Conservation (phyloP, 1,284 basidiomycete genomes). For the Amylostereum chailletii region DNA sequence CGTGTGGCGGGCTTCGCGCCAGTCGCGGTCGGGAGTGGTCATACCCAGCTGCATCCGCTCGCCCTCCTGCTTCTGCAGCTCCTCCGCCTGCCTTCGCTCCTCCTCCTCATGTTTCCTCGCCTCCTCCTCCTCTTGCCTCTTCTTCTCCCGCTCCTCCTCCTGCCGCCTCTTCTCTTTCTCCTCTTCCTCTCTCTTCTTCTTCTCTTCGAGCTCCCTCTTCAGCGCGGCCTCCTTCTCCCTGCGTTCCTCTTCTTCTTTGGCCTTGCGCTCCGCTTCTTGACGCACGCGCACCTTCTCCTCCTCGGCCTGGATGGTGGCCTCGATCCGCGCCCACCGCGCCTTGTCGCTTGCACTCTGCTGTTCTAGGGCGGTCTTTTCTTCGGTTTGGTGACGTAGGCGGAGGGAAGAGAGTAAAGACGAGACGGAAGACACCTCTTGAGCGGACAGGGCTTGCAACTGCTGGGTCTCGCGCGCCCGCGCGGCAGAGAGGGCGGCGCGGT, state of each 20-base stretch:
- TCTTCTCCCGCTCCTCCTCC: slow-evolving; percentile 18
- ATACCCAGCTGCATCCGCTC: slow-evolving; percentile 34
- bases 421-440: slow-evolving; percentile 42
- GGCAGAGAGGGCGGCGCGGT: slow-evolving; percentile 29
- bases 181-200: slow-evolving; percentile 20
- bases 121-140: slow-evolving; percentile 29
- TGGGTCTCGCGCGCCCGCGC: slow-evolving; percentile 28
- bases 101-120: slow-evolving; percentile 26
- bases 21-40: slow-evolving; percentile 54
- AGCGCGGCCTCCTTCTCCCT: slow-evolving; percentile 25
- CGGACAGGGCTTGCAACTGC: slow-evolving; percentile 29
- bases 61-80: slow-evolving; percentile 18
- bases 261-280: slow-evolving; percentile 42
- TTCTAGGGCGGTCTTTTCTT: slow-evolving; percentile 35
- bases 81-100: slow-evolving; percentile 18
- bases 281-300: slow-evolving; percentile 48
- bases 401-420: slow-evolving; percentile 33
- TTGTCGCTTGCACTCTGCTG: slow-evolving; percentile 45
- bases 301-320: slow-evolving; percentile 53
- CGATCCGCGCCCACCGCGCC: slow-evolving; percentile 49
- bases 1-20: slow-evolving; percentile 50
- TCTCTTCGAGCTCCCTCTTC: slow-evolving; percentile 16
- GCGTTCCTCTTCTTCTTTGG: slow-evolving; percentile 36
- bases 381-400: slow-evolving; percentile 33
- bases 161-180: slow-evolving; percentile 22